Evolutionary conservation across 176 grass and related monocot species (phyloP).

Genomic region (Microstegium vimineum): DNA sequence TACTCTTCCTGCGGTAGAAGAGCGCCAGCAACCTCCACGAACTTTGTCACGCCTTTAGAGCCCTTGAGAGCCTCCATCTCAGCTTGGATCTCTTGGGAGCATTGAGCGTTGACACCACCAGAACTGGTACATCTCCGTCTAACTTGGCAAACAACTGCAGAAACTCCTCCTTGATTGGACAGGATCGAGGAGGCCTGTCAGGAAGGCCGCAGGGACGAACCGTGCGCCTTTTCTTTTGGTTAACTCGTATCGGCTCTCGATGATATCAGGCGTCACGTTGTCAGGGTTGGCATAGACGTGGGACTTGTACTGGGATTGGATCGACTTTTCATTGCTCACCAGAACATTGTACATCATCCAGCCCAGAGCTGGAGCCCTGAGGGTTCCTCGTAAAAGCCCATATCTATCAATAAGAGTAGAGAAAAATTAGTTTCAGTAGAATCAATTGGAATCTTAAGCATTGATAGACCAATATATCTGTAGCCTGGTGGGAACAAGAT

Average conservation of each 20-base stretch:
- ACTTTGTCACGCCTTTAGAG: slow-evolving; percentile 68
- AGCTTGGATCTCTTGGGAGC: slow-evolving; percentile 90
- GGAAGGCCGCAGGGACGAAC: slow-evolving; percentile 79
- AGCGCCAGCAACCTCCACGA: slow-evolving; percentile 76
- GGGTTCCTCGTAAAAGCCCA: slow-evolving; percentile 72
- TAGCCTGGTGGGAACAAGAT: neutral
- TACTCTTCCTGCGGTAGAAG: slow-evolving; percentile 97
- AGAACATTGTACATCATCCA: slow-evolving; percentile 97
- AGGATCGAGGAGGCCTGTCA: slow-evolving; percentile 85
- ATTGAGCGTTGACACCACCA: slow-evolving; percentile 51
- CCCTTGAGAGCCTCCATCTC: slow-evolving; percentile 82
- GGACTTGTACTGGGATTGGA: slow-evolving; percentile 92
- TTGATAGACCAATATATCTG: neutral
- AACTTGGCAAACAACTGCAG: slow-evolving; percentile 61
- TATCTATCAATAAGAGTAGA: slow-evolving; percentile 51
- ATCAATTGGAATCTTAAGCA: slow-evolving; percentile 24
- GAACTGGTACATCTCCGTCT: slow-evolving; percentile 52
- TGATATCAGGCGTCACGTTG: slow-evolving; percentile 66
- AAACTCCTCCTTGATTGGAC: slow-evolving; percentile 85
- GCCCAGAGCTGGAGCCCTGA: slow-evolving; percentile 72
- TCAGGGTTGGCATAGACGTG: slow-evolving; percentile 87
- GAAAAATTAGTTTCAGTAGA: neutral
- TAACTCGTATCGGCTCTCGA: slow-evolving; percentile 73
- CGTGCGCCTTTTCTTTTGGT: slow-evolving; percentile 84
- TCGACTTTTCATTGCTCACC: slow-evolving; percentile 93